Percentiles rank a stretch among this genome's conserved stretches.
These are phyloP conservation scores for Scorias spongiosa DNA, from an alignment of 2,329 filamentous ascomycete species.

Conservation along the genomic window DNA sequence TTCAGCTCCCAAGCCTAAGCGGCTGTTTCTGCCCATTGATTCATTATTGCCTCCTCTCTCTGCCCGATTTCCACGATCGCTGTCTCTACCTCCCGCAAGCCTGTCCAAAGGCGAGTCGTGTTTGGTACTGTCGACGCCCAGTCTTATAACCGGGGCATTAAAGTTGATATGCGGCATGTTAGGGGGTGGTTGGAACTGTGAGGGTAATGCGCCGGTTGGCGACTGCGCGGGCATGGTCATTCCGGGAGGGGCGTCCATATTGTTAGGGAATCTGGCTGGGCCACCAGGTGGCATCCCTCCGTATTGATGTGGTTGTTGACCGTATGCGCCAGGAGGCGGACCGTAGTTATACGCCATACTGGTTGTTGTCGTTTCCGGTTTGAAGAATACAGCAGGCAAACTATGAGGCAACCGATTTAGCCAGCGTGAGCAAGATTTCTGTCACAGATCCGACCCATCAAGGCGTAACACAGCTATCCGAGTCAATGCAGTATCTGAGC, in stretches of 20 bases:
- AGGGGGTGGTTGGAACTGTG: constrained; percentile 72
- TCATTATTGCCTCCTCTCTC: constrained; percentile 22
- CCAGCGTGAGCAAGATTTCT: background rate
- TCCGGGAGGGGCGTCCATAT: constrained; percentile 63
- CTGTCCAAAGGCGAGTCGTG: constrained; percentile 37
- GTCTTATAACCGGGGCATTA: constrained; percentile 85
- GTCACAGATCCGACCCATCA: background rate
- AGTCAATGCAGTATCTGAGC: background rate
- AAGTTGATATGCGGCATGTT: constrained; percentile 98
- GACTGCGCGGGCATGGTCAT: constrained; percentile 54
- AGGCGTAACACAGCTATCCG: background rate
- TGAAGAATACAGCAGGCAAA: background rate
- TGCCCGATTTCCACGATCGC: constrained; percentile 22
- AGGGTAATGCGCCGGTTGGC: constrained; percentile 56
- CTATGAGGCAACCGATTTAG: background rate
- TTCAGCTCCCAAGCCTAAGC: constrained; percentile 36
- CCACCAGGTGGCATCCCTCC: constrained; percentile 34
- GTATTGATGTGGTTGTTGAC: constrained; percentile 54
- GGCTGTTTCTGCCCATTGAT: constrained; percentile 30
- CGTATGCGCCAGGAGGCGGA: constrained; percentile 45
- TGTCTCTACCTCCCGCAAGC: constrained; percentile 25
- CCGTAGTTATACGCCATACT: constrained; percentile 21
- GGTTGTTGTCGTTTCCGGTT: background rate
- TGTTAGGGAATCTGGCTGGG: constrained; percentile 65
- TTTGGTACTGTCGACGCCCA: constrained; percentile 58